These are phyloP conservation scores for Gastrodia elata DNA, from an alignment of 106 monocot genomes.

Conservation along the genomic window DNA sequence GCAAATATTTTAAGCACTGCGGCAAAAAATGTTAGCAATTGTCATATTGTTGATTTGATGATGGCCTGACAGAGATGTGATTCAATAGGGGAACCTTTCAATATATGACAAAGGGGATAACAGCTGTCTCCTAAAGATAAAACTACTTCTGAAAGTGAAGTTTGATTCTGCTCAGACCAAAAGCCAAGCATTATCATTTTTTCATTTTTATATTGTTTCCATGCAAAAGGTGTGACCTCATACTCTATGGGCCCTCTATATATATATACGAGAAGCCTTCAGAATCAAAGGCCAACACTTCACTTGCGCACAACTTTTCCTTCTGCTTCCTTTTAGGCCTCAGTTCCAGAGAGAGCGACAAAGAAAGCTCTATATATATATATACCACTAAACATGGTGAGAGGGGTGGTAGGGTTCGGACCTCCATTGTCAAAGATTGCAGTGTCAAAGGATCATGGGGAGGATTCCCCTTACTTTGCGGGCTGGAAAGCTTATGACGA, in stretches of 20 bases:
- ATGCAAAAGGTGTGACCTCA: slow-evolving; percentile 5
- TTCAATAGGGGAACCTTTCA: neutral
- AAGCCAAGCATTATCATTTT: neutral
- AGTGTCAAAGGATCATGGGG: slow-evolving; percentile 10
- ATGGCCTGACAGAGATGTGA: neutral
- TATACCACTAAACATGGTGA: too few relatives aligned
- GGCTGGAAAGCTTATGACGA: slow-evolving; percentile 69
- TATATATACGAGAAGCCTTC: neutral
- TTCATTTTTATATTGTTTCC: neutral
- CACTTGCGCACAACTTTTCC: neutral
- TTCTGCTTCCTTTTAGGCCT: neutral
- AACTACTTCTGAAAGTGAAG: neutral
- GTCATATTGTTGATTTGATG: neutral
- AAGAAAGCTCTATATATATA: neutral
- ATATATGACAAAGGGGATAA: neutral
- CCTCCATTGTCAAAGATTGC: slow-evolving; percentile 6
- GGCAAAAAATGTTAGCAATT: too few relatives aligned
- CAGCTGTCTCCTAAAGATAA: slow-evolving; percentile 2
- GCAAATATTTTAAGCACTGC: too few relatives aligned
- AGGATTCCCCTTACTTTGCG: slow-evolving; percentile 60
- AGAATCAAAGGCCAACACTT: neutral
- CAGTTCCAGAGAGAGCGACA: neutral
- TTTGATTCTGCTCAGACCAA: neutral
- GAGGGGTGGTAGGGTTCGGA: neutral
- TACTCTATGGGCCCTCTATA: neutral